These are phyloP conservation scores for Tremellales sp. DNA, from an alignment of 1,284 basidiomycete species.

Conservation along the genomic window DNA sequence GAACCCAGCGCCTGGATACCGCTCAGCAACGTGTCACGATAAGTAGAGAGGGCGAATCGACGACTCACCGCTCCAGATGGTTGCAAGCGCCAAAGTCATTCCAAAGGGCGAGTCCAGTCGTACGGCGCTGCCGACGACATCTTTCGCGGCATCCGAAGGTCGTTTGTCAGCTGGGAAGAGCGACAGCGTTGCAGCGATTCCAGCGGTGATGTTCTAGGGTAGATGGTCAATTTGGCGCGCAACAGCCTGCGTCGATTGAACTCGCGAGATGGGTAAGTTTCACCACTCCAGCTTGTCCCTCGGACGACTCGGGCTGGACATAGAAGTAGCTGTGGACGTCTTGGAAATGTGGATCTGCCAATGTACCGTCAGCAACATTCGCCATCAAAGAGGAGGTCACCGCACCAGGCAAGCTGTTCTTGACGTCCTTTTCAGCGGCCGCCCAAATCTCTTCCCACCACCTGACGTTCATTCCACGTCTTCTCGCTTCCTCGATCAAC, in stretches of 20 bases:
- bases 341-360: slow-evolving; percentile 15
- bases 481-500: slow-evolving; percentile 11
- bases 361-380: not conserved
- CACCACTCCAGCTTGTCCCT: slow-evolving; percentile 15
- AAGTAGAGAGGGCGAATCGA: not conserved
- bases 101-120: slow-evolving; percentile 44
- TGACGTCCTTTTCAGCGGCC: slow-evolving; percentile 19
- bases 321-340: slow-evolving; percentile 43
- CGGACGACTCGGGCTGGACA: slow-evolving; percentile 1
- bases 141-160: slow-evolving; percentile 29
- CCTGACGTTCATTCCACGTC: slow-evolving; percentile 27
- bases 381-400: not conserved
- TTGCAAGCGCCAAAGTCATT: slow-evolving; percentile 41
- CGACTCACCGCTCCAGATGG: slow-evolving; percentile 40
- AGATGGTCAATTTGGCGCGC: not conserved
- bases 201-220: slow-evolving; percentile 45
- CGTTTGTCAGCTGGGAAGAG: slow-evolving; percentile 48
- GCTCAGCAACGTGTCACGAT: not conserved
- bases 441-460: slow-evolving; percentile 46
- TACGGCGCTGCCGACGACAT: slow-evolving; percentile 37
- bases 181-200: slow-evolving; percentile 44
- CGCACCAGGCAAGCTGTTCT: not conserved
- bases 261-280: slow-evolving; percentile 42
- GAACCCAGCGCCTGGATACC: slow-evolving; percentile 34
- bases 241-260: not conserved